A percentile compares a stretch with the other conserved stretches of the same genome.
Conservation (phyloP, 345 rosid genomes). For the Eucalyptus tenuipes region DNA sequence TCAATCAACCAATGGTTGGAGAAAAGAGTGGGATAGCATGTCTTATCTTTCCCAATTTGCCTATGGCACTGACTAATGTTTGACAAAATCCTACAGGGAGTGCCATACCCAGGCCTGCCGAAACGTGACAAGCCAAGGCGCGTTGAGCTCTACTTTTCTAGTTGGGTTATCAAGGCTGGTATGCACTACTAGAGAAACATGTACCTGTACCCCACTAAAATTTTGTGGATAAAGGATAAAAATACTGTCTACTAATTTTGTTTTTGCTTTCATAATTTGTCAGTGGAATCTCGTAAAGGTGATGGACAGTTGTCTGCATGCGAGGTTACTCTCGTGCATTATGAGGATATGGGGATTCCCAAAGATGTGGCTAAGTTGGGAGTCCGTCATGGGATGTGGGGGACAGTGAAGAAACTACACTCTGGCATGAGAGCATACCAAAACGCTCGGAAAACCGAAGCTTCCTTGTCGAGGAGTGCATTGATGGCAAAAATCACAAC, state of each 20-base stretch:
- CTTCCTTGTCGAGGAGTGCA: slow-evolving; percentile 54
- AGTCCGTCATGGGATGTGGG: slow-evolving; percentile 97
- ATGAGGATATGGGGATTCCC: slow-evolving; percentile 98
- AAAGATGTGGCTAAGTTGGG: slow-evolving; percentile 95
- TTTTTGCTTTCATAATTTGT: background rate
- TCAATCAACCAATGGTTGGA: background rate
- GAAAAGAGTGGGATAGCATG: background rate
- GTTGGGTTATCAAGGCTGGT: slow-evolving; percentile 93
- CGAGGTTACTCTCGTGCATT: slow-evolving; percentile 80
- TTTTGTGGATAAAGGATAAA: background rate
- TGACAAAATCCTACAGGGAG: slow-evolving; percentile 33
- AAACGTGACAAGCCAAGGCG: slow-evolving; percentile 89
- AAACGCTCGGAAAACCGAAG: slow-evolving; percentile 46
- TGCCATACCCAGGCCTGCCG: slow-evolving; percentile 49
- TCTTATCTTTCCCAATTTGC: background rate
- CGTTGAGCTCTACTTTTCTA: slow-evolving; percentile 77
- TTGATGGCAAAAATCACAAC: slow-evolving; percentile 65
- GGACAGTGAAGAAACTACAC: slow-evolving; percentile 79
- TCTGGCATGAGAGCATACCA: slow-evolving; percentile 82
- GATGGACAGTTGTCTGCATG: slow-evolving; percentile 78
- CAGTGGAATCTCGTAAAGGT: slow-evolving; percentile 86
- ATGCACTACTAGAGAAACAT: background rate
- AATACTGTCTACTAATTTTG: background rate
- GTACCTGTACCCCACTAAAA: background rate
- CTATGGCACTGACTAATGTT: background rate